Evolutionary conservation across 2,329 filamentous ascomycete genomes (phyloP).

Genomic region (Tolypocladium tropicale): DNA sequence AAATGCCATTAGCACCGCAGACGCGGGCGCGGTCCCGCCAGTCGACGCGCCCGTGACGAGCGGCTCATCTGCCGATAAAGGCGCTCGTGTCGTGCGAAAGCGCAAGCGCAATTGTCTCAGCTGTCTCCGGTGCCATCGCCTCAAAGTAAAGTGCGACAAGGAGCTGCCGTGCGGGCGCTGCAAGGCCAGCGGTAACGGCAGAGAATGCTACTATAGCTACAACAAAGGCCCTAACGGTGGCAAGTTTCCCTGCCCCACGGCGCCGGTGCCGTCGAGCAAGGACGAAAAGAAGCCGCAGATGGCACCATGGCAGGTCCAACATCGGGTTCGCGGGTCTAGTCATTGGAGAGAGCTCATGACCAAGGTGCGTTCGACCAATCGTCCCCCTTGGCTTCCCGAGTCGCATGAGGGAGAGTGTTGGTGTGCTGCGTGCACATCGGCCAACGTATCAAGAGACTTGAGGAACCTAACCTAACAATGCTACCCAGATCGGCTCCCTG

Average conservation of each 20-base stretch:
- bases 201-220: slow-evolving; percentile 25
- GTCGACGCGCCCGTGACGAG: neutral
- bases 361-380: slow-evolving; percentile 19
- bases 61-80: neutral
- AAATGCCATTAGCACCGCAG: slow-evolving; percentile 2
- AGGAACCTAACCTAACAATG: neutral
- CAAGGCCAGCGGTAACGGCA: slow-evolving; percentile 21
- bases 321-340: slow-evolving; percentile 23
- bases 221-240: slow-evolving; percentile 25
- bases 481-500: slow-evolving; percentile 15
- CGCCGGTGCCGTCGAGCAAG: slow-evolving; percentile 11
- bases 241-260: slow-evolving; percentile 21
- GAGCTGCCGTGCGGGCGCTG: slow-evolving; percentile 24
- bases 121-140: slow-evolving; percentile 23
- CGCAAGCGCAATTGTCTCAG: slow-evolving; percentile 25
- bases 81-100: slow-evolving; percentile 19
- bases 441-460: neutral
- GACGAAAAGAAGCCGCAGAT: slow-evolving; percentile 17
- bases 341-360: slow-evolving; percentile 26
- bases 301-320: slow-evolving; percentile 22
- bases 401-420: too few species aligned
- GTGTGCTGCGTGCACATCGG: too few species aligned
- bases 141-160: slow-evolving; percentile 28
- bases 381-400: neutral
- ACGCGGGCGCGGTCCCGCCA: slow-evolving; percentile 5